These are phyloP conservation scores for Beta macrorhiza DNA, from an alignment of 179 eudicot species.

Conservation along the genomic window DNA sequence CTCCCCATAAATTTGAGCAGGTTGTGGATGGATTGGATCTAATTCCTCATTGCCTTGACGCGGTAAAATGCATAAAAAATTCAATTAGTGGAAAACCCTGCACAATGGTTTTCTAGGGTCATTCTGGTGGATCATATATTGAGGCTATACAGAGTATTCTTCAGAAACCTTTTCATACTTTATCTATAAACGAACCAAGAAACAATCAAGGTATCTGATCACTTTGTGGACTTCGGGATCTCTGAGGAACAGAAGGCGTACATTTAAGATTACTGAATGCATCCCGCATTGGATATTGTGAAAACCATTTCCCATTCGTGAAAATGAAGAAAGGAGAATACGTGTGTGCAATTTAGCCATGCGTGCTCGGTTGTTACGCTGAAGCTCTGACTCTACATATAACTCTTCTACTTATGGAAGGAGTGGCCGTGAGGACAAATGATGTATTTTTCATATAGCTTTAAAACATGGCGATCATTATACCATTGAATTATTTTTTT, in stretches of 20 bases:
- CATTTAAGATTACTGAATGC: background rate
- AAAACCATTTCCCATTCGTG: background rate
- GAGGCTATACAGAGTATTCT: slow-evolving; percentile 40
- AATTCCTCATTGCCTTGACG: slow-evolving; percentile 30
- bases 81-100: slow-evolving; percentile 42
- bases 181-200: slow-evolving; percentile 21
- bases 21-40: slow-evolving; percentile 71
- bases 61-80: slow-evolving; percentile 46
- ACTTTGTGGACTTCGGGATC: background rate
- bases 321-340: background rate
- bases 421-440: background rate
- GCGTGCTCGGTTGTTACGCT: background rate
- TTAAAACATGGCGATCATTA: background rate
- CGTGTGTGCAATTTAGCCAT: background rate
- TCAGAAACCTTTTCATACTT: slow-evolving; percentile 36
- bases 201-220: background rate
- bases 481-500: background rate
- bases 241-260: background rate
- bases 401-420: background rate
- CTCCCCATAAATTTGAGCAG: slow-evolving; percentile 36
- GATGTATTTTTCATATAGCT: background rate
- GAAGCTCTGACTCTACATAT: background rate
- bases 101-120: slow-evolving; percentile 59
- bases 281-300: background rate
- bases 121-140: slow-evolving; percentile 21